Base-by-base conservation (phyloP, 768 basidiomycete species). In the Rhodocollybia butyracea region DNA sequence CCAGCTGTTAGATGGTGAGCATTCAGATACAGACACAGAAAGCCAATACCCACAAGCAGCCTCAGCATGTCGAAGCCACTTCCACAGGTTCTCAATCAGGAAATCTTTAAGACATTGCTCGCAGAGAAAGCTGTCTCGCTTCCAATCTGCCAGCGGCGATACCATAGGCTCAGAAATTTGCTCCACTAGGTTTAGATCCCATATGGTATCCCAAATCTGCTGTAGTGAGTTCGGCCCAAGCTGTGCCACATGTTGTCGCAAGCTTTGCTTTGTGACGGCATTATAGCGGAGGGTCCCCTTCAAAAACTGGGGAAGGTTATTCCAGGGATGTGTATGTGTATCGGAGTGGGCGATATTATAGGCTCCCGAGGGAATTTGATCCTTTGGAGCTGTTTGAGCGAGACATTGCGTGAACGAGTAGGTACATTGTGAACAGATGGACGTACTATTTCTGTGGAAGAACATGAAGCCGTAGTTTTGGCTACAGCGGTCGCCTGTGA, bases 401-500 rank as follows among this genome's bases (percentile, higher is more conserved):
- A 8, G 38, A 40, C 21, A 4, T 4, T 6, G 3, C 7, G 17
- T n/a, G 4, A 17, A 7, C 6, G 12, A 29, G n/a, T 45, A 29
- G n/a, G 13, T 5, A 27, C 6, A 21, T 41, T 26, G 24, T 30
- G 11, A n/a, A 26, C 11, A 46, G 30, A 15, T 29, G 13, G 22
- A 48, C 60, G 2, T 30, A 61, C 60, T 61, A 22, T 32, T 56
- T 40, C 39, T 17, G 1, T 42, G 29, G 39, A 42, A 43, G 3
- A 58, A 24, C 2, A 32, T 12, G 3, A 61, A 40, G 0, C 57
- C 60, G 30, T 46, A 54, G 17, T 57, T 53, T 1, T 52, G 3
- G 11, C 46, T 45, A 34, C 60, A 61, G 36, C 56, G 60, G 7
- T 51, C 50, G 30, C 60, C 60, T 61, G 47, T 12, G 13, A 19